Percentiles rank a stretch among this genome's conserved stretches.
Evolutionary conservation across 805 yeast genomes (phyloP).

Genomic region (Barnettozyma vustinii): DNA sequence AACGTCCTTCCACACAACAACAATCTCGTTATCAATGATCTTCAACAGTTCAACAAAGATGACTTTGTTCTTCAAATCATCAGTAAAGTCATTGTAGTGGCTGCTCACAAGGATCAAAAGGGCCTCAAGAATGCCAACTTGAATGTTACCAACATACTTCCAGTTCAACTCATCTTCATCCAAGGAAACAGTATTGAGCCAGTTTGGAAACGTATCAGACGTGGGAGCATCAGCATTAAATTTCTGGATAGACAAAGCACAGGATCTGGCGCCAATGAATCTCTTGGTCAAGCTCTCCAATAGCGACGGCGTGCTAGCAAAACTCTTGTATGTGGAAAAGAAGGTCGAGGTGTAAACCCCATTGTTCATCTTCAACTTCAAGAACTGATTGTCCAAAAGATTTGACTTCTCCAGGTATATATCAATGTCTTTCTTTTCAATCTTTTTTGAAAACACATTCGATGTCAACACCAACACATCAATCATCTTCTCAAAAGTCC

Average conservation of each 20-base stretch:
- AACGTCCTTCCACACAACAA: constrained; percentile 43
- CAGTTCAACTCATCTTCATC: constrained; percentile 52
- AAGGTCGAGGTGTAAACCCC: constrained; percentile 61
- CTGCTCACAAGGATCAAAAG: constrained; percentile 63
- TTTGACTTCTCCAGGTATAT: constrained; percentile 30
- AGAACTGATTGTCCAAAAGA: constrained; percentile 33
- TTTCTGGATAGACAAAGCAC: constrained; percentile 47
- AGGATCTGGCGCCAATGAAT: constrained; percentile 57
- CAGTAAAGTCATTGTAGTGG: constrained; percentile 71
- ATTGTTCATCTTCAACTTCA: constrained; percentile 54
- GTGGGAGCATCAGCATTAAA: constrained; percentile 16
- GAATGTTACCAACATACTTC: constrained; percentile 68
- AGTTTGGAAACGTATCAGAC: constrained; percentile 44
- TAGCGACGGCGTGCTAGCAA: constrained; percentile 50
- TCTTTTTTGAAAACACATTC: constrained; percentile 45
- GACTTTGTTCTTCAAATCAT: constrained; percentile 54
- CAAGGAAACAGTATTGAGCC: constrained; percentile 39
- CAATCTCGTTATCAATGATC: constrained; percentile 61
- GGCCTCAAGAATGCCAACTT: constrained; percentile 76
- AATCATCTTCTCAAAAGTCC: constrained; percentile 67
- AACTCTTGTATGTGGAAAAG: constrained; percentile 63
- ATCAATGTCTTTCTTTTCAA: constrained; percentile 39
- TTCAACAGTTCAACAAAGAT: constrained; percentile 61
- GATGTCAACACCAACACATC: constrained; percentile 76
- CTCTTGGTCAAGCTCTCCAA: constrained; percentile 49